Base-by-base conservation (phyloP, 306 rosid genomes). In the Sophora flavescens region DNA sequence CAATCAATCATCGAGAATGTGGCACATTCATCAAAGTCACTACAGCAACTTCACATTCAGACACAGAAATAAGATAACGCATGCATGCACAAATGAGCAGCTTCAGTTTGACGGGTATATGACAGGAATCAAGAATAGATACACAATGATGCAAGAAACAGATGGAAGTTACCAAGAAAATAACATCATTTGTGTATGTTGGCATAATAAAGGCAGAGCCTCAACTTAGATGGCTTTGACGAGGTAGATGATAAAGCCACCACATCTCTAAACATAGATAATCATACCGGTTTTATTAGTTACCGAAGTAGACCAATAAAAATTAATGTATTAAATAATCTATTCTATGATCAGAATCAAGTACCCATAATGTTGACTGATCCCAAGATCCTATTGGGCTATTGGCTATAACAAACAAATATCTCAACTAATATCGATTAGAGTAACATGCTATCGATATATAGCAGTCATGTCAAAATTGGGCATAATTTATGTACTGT, bases 21-120 rank as follows among this genome's bases (percentile, higher is more conserved):
- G 14, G 38, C 39, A 50, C 54, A 38, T 56, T 42, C 56, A 63
- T 17, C 47, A 26, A 26, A 42, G 9, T 48, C 41, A 12, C 59
- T 53, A 82, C 44, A 64, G 48, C 56, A 76, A 53, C 69, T 38
- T 64, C 17, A 50, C 60, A 56, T 53, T 63, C 57, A 74, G 36
- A 58, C 57, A 74, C 32, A 59, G 33, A 78, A 70, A 32, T 16
- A 47, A 60, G 35, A 39, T 52, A 56, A 58, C 1, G 22, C 14
- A 47, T 39, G 61, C 54, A 18, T 14, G 12, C 33, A 35, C 28
- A 52, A 51, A 51, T n/a, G 48, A 35, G 30, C 57, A 72, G 16
- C 78, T 58, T 42, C 4, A 44, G 54, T 72, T 42, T 58, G 68
- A 58, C 32, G 14, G 36, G 28, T 36, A 11, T 11, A 17, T 15